Evolutionary conservation across 257 asterid species (phyloP).

Genomic region (Gentiana straminea): DNA sequence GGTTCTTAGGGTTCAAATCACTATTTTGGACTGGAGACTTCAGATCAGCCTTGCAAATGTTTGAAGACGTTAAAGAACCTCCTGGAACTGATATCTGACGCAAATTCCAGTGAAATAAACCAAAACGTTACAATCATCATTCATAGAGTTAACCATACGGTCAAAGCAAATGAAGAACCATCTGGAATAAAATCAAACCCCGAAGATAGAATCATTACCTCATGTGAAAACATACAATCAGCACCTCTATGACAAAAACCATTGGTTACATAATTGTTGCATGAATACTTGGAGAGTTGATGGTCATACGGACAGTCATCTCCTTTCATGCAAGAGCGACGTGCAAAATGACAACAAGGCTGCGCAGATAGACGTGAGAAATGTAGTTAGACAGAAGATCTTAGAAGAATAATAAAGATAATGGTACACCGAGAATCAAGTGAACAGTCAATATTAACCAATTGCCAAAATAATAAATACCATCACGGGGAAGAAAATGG

Average conservation of each 20-base stretch:
- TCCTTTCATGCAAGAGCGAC: constrained; percentile 92
- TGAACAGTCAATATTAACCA: not conserved
- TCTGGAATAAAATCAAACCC: not conserved
- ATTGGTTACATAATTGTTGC: constrained; percentile 42
- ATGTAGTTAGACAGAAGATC: not conserved
- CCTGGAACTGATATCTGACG: constrained; percentile 37
- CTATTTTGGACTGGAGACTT: constrained; percentile 25
- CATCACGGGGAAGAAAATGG: not conserved
- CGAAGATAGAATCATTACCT: constrained; percentile 35
- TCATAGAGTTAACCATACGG: constrained; percentile 4
- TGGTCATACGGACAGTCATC: constrained; percentile 89
- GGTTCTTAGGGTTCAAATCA: constrained; percentile 25
- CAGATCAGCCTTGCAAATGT: constrained; percentile 22
- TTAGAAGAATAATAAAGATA: constrained; percentile 2
- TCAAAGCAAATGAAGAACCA: constrained; percentile 9
- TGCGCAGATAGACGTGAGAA: constrained; percentile 24
- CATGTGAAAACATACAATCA: constrained; percentile 75
- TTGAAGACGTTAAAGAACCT: constrained; percentile 20
- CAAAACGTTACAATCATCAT: not conserved
- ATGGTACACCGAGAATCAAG: not conserved
- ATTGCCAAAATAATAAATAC: not conserved
- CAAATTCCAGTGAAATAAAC: constrained; percentile 6
- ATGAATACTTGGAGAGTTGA: constrained; percentile 78
- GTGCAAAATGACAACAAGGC: constrained; percentile 91
- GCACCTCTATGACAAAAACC: constrained; percentile 85